Conservation (phyloP, 805 yeast species). For the Starmerella stigmatis region DNA sequence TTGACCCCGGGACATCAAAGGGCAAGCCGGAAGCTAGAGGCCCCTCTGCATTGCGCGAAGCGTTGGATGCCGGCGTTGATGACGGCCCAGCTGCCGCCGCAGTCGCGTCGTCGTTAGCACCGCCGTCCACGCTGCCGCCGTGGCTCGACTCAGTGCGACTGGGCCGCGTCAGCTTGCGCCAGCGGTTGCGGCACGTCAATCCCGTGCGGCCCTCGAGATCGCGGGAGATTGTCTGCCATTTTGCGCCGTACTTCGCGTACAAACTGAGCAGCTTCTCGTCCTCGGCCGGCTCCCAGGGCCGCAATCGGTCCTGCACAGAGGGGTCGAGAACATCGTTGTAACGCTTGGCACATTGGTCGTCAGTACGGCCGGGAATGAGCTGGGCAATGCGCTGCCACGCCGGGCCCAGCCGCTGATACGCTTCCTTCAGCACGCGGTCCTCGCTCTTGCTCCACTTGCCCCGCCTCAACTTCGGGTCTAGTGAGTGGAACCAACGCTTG, state of each 20-base stretch:
- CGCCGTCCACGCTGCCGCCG: neutral
- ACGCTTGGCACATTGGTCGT: conserved; percentile 89
- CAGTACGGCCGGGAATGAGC: conserved; percentile 74
- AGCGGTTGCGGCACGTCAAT: conserved; percentile 79
- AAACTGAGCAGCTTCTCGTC: conserved; percentile 58
- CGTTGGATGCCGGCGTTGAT: neutral
- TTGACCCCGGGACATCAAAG: conserved; percentile 19
- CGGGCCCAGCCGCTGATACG: conserved; percentile 61
- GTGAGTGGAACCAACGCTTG: conserved; percentile 76
- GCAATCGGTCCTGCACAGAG: conserved; percentile 57
- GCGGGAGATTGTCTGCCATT: conserved; percentile 73
- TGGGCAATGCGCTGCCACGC: conserved; percentile 77
- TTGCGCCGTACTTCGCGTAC: conserved; percentile 67
- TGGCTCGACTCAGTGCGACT: neutral
- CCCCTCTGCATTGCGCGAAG: neutral
- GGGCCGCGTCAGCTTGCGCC: conserved; percentile 71
- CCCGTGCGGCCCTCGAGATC: conserved; percentile 74
- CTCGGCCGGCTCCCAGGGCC: conserved; percentile 72
- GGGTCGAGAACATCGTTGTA: conserved; percentile 85
- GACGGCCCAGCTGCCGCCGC: neutral
- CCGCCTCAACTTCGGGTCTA: conserved; percentile 70
- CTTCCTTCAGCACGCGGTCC: conserved; percentile 53
- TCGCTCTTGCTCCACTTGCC: conserved; percentile 84
- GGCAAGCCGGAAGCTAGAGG: neutral
- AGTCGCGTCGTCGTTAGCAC: neutral